These are phyloP conservation scores for Malania oleifera DNA, from an alignment of 164 flowering plant species.

Conservation along the genomic window DNA sequence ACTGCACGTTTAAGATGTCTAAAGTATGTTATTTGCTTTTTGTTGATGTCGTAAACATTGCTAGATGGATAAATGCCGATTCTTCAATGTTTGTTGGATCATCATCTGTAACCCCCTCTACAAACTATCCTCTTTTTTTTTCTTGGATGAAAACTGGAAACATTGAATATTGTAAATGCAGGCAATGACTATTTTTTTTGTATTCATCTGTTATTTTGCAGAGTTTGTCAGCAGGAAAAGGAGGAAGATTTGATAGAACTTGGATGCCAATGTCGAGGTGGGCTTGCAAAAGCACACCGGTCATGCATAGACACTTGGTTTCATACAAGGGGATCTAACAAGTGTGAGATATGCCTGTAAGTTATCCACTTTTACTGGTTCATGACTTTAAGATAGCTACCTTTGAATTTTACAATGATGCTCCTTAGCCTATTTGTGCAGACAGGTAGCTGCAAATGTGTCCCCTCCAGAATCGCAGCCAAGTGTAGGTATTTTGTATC, in stretches of 20 bases:
- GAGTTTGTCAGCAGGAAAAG: constrained; percentile 72
- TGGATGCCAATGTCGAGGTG: constrained; percentile 82
- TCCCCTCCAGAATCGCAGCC: constrained; percentile 56
- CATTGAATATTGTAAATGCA: not conserved
- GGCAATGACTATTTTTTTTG: not conserved
- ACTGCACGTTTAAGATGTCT: too few species aligned
- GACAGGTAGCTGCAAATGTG: constrained; percentile 61
- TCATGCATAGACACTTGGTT: constrained; percentile 78
- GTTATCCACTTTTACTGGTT: constrained; percentile 14
- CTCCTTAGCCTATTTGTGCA: constrained; percentile 24
- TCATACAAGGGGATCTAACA: constrained; percentile 68
- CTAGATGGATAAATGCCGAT: too few species aligned
- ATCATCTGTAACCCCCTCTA: too few species aligned
- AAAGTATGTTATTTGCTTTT: too few species aligned
- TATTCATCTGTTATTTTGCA: constrained; percentile 21
- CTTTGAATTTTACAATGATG: constrained; percentile 6
- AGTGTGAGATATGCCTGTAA: constrained; percentile 89
- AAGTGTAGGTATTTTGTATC: constrained; percentile 36
- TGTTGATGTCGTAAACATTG: too few species aligned
- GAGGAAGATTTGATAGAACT: constrained; percentile 65
- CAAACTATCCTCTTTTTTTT: not conserved
- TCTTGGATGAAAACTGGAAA: not conserved
- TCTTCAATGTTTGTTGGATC: too few species aligned
- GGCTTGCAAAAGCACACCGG: constrained; percentile 63
- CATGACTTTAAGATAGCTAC: not conserved